phyloP scores from a whole-genome alignment of 305 asterid species.

The Andrographis paniculata region DNA sequence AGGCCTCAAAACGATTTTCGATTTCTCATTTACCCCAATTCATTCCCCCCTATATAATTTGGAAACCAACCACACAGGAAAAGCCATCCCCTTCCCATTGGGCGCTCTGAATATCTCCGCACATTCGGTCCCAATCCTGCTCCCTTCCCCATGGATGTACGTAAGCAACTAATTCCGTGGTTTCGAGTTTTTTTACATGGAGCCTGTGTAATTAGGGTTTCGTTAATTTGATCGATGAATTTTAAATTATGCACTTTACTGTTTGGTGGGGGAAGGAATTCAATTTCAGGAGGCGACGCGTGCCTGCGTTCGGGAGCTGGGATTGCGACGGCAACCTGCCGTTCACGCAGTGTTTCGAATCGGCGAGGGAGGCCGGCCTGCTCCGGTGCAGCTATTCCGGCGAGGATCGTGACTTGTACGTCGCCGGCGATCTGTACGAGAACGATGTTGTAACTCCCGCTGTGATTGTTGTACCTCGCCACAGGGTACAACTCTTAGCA shows the following conservation, averaged over 20 bases:
- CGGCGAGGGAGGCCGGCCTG: conserved; percentile 45
- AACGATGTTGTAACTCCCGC: conserved; percentile 70
- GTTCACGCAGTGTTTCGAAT: conserved; percentile 81
- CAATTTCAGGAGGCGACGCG: conserved; percentile 46
- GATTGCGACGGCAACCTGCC: conserved; percentile 53
- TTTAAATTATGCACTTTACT: background rate
- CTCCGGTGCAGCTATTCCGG: conserved; percentile 52
- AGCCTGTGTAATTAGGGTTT: background rate
- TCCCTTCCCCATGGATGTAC: background rate
- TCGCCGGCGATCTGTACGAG: conserved; percentile 75
- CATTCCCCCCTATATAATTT: background rate
- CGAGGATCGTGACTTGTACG: conserved; percentile 82
- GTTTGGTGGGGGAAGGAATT: conserved; percentile 31
- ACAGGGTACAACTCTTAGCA: conserved; percentile 27
- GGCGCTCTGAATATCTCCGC: background rate
- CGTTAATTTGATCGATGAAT: background rate
- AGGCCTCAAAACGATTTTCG: too few species aligned
- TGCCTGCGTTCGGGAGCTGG: conserved; percentile 99
- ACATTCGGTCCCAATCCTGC: background rate
- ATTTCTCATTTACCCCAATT: background rate
- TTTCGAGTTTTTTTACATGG: too few species aligned
- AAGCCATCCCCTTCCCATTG: conserved; percentile 11
- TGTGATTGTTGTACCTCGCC: conserved; percentile 83
- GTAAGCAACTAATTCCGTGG: background rate
- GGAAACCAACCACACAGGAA: conserved; percentile 16